phyloP scores from a whole-genome alignment of 106 monocot species.

The Ottelia alismoides region DNA sequence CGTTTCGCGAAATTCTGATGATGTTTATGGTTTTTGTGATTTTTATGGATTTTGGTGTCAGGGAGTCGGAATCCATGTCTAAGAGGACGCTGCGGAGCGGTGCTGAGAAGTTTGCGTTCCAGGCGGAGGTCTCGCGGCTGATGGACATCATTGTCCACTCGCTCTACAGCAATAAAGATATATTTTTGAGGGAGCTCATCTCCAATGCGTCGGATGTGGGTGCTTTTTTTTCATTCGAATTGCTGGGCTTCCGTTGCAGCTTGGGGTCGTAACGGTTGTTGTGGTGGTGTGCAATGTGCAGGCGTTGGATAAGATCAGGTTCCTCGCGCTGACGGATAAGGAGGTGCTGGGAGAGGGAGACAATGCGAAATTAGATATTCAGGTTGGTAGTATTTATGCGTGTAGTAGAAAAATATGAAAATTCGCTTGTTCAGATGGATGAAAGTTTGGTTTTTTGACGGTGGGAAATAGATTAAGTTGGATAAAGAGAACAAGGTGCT shows the following conservation, averaged over 20 bases:
- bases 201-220: conserved; percentile 83
- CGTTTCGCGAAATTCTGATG: too few species aligned
- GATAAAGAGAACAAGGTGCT: conserved; percentile 90
- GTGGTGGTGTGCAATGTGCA: conserved; percentile 4
- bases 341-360: conserved; percentile 89
- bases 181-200: conserved; percentile 74
- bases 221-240: background rate
- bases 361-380: conserved; percentile 89
- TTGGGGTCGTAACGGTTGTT: background rate
- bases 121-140: conserved; percentile 70
- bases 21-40: too few species aligned
- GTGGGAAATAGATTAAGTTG: conserved; percentile 55
- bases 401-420: too few species aligned
- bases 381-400: conserved; percentile 35
- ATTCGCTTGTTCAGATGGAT: background rate
- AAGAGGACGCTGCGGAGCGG: conserved; percentile 35
- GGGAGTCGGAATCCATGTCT: conserved; percentile 72
- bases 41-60: background rate
- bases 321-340: conserved; percentile 90
- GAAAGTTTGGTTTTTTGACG: background rate
- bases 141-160: conserved; percentile 90
- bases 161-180: conserved; percentile 82
- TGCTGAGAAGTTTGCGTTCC: conserved; percentile 82
- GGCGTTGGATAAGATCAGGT: conserved; percentile 98
- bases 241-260: background rate